phyloP scores from a whole-genome alignment of 257 asterid genomes.

The Jacaranda copaia region DNA sequence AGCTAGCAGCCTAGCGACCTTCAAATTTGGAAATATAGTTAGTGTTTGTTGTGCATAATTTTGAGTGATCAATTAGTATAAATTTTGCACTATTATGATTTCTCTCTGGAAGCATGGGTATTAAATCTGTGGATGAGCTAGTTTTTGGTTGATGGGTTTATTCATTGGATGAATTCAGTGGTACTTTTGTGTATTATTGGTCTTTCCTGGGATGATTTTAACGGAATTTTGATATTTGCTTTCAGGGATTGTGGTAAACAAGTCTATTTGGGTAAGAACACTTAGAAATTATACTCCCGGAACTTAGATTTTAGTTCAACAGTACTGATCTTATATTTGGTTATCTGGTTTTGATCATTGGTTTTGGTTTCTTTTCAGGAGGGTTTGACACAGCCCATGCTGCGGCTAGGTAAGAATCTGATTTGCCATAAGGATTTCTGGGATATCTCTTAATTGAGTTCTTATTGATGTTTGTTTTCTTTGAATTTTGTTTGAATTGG shows the following conservation, averaged over 20 bases:
- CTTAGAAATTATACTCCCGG: background rate
- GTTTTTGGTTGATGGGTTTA: background rate
- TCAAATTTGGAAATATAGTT: conserved; percentile 17
- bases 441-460: background rate
- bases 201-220: conserved; percentile 23
- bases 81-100: background rate
- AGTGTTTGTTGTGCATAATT: conserved; percentile 14
- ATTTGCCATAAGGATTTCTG: conserved; percentile 11
- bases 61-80: conserved; percentile 22
- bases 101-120: background rate
- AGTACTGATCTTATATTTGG: background rate
- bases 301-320: too few relatives aligned
- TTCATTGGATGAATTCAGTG: conserved; percentile 17
- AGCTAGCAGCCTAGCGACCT: background rate
- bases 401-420: conserved; percentile 76
- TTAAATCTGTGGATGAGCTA: conserved; percentile 16
- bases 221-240: conserved; percentile 39
- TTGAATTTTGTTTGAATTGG: conserved; percentile 8
- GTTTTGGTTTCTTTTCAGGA: conserved; percentile 54
- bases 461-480: conserved; percentile 23
- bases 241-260: conserved; percentile 99
- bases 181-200: conserved; percentile 11
- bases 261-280: conserved; percentile 80
- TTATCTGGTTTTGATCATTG: conserved; percentile 8
- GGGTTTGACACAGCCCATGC: conserved; percentile 98